Percentiles rank a stretch among this genome's conserved stretches.
Evolutionary conservation across 495 filamentous ascomycete species (phyloP).

Genomic region (Penicillium ucsense): DNA sequence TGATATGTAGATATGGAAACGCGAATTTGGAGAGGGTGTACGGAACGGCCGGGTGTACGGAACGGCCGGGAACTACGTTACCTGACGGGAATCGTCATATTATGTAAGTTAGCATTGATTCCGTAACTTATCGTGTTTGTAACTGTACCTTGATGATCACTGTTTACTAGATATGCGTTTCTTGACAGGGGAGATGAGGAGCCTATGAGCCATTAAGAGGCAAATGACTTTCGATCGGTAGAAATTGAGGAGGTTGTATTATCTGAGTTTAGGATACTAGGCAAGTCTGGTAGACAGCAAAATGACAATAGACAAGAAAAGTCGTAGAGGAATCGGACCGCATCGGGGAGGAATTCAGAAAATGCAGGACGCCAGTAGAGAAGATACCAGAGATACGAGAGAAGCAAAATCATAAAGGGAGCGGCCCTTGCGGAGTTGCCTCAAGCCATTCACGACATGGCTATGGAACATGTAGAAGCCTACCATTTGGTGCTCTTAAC

Average conservation of each 20-base stretch:
- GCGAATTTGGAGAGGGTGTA: too few relatives aligned
- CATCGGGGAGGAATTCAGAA: slow-evolving; percentile 16
- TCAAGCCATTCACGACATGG: slow-evolving; percentile 27
- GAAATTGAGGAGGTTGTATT: slow-evolving; percentile 25
- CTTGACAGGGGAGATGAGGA: too few relatives aligned
- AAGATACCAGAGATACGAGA: slow-evolving; percentile 20
- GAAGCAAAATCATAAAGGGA: slow-evolving; percentile 15
- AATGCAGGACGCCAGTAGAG: slow-evolving; percentile 33
- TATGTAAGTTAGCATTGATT: too few relatives aligned
- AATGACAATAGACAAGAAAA: not conserved
- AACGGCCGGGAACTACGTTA: too few relatives aligned
- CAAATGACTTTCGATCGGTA: slow-evolving; percentile 5
- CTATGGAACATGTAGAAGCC: slow-evolving; percentile 8
- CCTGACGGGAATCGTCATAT: too few relatives aligned
- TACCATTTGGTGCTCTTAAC: not conserved
- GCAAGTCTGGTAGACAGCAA: slow-evolving; percentile 10
- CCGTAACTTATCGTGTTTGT: too few relatives aligned
- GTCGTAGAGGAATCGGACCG: slow-evolving; percentile 18
- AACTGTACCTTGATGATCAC: too few relatives aligned
- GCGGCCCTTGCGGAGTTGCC: slow-evolving; percentile 23
- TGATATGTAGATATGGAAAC: too few relatives aligned
- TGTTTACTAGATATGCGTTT: too few relatives aligned
- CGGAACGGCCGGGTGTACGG: too few relatives aligned
- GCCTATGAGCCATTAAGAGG: not conserved
- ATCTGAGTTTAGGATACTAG: slow-evolving; percentile 35